Evolutionary conservation across 2,329 filamentous ascomycete genomes (phyloP).

Genomic region (Calonectria naviculata): DNA sequence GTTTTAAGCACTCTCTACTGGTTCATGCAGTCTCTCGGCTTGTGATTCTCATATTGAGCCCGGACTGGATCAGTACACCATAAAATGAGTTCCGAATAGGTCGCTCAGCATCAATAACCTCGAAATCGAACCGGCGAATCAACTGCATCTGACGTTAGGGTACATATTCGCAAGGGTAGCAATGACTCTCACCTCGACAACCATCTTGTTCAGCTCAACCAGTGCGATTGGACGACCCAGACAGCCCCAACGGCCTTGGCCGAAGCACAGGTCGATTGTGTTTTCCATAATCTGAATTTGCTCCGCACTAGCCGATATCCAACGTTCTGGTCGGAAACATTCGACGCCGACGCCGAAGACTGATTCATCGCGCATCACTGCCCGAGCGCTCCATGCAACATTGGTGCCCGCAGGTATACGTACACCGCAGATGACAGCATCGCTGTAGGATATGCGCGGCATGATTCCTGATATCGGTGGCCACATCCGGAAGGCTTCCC

Average conservation of each 20-base stretch:
- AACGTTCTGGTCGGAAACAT: conserved; percentile 9
- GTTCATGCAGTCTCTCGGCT: not conserved
- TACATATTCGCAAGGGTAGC: not conserved
- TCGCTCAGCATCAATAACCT: not conserved
- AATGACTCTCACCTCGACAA: not conserved
- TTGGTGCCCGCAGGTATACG: conserved; percentile 14
- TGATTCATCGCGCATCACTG: conserved; percentile 14
- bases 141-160: not conserved
- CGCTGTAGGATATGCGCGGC: conserved; percentile 14
- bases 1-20: not conserved
- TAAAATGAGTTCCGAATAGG: not conserved
- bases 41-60: not conserved
- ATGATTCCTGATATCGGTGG: conserved; percentile 17
- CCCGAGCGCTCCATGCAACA: conserved; percentile 16
- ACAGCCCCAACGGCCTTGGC: conserved; percentile 16
- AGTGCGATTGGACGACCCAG: conserved; percentile 13
- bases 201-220: conserved; percentile 3
- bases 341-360: conserved; percentile 11
- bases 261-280: conserved; percentile 17
- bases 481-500: conserved; percentile 19
- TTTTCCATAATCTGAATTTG: conserved; percentile 7
- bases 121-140: not conserved
- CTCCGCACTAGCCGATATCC: not conserved
- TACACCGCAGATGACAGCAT: conserved; percentile 7
- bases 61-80: not conserved